Base-by-base conservation (phyloP, 805 yeast genomes). In the Ogataea salicorniae region DNA sequence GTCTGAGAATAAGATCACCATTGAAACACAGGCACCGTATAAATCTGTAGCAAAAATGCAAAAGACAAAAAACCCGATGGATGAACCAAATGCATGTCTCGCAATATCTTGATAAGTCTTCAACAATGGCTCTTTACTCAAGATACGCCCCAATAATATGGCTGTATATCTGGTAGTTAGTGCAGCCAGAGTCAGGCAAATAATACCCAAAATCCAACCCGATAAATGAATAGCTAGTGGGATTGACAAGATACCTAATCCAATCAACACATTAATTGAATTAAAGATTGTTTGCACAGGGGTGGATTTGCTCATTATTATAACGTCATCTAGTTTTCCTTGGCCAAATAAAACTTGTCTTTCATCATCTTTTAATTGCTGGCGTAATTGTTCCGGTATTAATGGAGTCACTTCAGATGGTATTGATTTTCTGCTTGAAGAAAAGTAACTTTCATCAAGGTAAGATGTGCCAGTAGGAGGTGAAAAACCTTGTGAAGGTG, bases 271-370 rank as follows among this genome's bases (percentile, higher is more conserved):
- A 60, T 87, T 87, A 42, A 86, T 81, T 1, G 91, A 82, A 56
- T 87, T 87, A 71, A 86, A 84, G 5, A 84, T 69, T 0, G 95
- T 86, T 61, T 86, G 95, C 1, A 86, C 80, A 0, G 80, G 81
- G 0, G 94, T 87, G 7, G 84, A 78, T 53, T 66, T 73, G 7
- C 69, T 70, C 8, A 67, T 54, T 35, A 55, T 52, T 8, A 55
- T 46, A 3, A 46, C 34, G 5, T 52, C 54, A 20, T 31, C 33
- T 6, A 37, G 44, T 31, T 54, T 53, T 34, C 43, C 51, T 16
- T 48, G 49, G 9, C 14, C 35, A 14, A 45, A 41, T 11, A 37
- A 15, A 4, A 43, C 31, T 13, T 23, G 40, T 35, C 42, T 34
- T 15, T 39, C 50, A 34, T 43, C 46, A 43, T 45, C 46, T 41